A percentile compares a stretch with the other conserved stretches of the same genome.
phyloP scores from a whole-genome alignment of 148 eudicot genomes.

The Polygonum maritimum region DNA sequence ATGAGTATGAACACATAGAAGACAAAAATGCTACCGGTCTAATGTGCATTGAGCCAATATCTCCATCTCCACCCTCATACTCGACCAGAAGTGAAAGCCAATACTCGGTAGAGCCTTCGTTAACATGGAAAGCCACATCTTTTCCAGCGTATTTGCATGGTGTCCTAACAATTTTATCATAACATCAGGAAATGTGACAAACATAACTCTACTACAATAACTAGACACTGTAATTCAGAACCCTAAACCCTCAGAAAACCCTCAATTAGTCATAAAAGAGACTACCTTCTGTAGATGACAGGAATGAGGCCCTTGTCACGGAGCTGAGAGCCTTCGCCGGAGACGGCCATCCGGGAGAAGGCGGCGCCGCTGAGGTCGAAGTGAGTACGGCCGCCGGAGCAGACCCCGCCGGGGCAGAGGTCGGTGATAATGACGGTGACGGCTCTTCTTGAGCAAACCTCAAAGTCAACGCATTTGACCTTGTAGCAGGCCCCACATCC shows the following conservation, averaged over 20 bases:
- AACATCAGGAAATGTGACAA: background rate
- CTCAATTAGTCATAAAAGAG: background rate
- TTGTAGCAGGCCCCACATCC: constrained; percentile 98
- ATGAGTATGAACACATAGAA: background rate
- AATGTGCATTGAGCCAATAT: constrained; percentile 90
- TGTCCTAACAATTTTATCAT: constrained; percentile 39
- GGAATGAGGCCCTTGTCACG: constrained; percentile 65
- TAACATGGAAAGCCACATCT: constrained; percentile 76
- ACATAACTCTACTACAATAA: background rate
- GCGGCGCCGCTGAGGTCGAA: constrained; percentile 96
- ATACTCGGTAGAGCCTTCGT: constrained; percentile 79
- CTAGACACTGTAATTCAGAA: background rate
- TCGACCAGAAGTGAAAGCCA: constrained; percentile 89
- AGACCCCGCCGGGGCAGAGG: constrained; percentile 80
- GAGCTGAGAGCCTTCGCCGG: constrained; percentile 45
- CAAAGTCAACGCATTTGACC: constrained; percentile 67
- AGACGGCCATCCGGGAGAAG: constrained; percentile 67
- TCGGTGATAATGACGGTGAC: constrained; percentile 89
- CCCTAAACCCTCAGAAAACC: background rate
- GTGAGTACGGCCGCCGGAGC: constrained; percentile 50
- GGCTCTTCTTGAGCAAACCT: constrained; percentile 70
- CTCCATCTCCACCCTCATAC: constrained; percentile 93
- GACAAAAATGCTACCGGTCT: constrained; percentile 40
- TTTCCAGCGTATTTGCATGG: constrained; percentile 82
- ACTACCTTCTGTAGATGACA: constrained; percentile 58